Percentiles rank a stretch among this genome's conserved stretches.
Evolutionary conservation across 371 early-diverging fungal species (phyloP).

Genomic region (Catenaria anguillulae): DNA sequence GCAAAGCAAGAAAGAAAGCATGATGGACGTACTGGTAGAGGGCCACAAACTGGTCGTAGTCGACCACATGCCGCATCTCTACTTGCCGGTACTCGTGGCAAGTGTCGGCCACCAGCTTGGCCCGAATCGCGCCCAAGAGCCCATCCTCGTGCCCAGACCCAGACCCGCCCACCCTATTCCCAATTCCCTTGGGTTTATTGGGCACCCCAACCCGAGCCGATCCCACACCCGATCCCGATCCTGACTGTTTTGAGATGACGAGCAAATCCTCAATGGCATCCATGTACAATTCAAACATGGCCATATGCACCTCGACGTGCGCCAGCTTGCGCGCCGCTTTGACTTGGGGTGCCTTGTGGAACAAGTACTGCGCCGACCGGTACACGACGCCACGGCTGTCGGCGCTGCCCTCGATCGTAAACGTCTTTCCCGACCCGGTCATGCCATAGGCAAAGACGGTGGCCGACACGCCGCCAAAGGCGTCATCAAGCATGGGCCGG

Average conservation of each 20-base stretch:
- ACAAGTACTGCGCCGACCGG: slow-evolving; percentile 22
- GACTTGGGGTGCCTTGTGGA: too few species aligned
- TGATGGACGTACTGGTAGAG: too few species aligned
- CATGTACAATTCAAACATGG: slow-evolving; percentile 50
- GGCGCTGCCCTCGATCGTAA: background rate
- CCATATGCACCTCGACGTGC: slow-evolving; percentile 18
- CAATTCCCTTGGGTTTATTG: too few species aligned
- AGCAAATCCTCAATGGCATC: slow-evolving; percentile 44
- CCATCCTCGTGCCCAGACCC: too few species aligned
- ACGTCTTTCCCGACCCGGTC: slow-evolving; percentile 25
- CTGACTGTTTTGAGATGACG: slow-evolving; percentile 21
- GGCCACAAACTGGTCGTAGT: slow-evolving; percentile 29
- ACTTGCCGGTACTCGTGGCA: slow-evolving; percentile 29
- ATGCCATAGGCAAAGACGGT: slow-evolving; percentile 59
- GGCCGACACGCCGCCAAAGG: slow-evolving; percentile 31
- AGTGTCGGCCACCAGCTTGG: slow-evolving; percentile 19
- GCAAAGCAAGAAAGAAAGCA: too few species aligned
- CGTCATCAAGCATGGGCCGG: slow-evolving; percentile 29
- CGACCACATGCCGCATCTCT: slow-evolving; percentile 36
- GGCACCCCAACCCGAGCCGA: too few species aligned
- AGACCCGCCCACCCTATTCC: too few species aligned
- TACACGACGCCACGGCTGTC: slow-evolving; percentile 42
- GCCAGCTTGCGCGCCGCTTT: slow-evolving; percentile 1
- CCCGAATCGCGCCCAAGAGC: slow-evolving; percentile 13
- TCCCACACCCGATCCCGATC: too few species aligned